Base-by-base conservation (phyloP, 2,329 filamentous ascomycete species). In the Metarhizium robertsii region DNA sequence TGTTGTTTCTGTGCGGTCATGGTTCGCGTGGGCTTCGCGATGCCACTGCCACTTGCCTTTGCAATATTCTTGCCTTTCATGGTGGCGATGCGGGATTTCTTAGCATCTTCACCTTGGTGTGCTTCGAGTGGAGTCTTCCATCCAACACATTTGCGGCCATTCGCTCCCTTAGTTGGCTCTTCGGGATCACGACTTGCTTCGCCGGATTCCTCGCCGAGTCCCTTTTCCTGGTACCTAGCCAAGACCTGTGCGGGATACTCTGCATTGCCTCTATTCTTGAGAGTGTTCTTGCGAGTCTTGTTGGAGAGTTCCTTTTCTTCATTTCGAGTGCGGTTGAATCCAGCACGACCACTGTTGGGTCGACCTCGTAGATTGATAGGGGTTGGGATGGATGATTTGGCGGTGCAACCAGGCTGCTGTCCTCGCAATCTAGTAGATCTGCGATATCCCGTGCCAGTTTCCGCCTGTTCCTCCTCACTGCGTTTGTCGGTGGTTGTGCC, bases 241-340 rank as follows among this genome's bases (percentile, higher is more conserved):
- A 72, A 60, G 51, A 70, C 60, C 48, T 70, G 63, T 32, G 67
- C 63, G 16, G 70, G 68, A 53, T 67, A 67, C 61, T 69, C 67
- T 16, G 70, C 64, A 46, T 65, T 63, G 25, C 68, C 69, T 64
- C 61, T 69, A 60, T 72, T 72, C 58, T 59, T 66, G 54, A 60
- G 62, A 52, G 70, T 72, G 58, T 72, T 72, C 52, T 58, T 55
- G 25, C 66, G 65, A 6, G 70, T 72, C 60, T 68, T 66, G 36
- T 65, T 61, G 3, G 61, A 65, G 52, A 69, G 55, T 43, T 71
- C 67, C 46, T 70, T 67, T 50, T 70, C 66, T 47, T 67, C 64
- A 45, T 57, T 67, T 50, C 53, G 53, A 53, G 53, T 48, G 30
- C 66, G 65, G 46, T 45, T 56, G 30, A 65, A 62, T 30, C 53